These are phyloP conservation scores for Populus simonii DNA, from an alignment of 345 rosid genomes.

Conservation along the genomic window DNA sequence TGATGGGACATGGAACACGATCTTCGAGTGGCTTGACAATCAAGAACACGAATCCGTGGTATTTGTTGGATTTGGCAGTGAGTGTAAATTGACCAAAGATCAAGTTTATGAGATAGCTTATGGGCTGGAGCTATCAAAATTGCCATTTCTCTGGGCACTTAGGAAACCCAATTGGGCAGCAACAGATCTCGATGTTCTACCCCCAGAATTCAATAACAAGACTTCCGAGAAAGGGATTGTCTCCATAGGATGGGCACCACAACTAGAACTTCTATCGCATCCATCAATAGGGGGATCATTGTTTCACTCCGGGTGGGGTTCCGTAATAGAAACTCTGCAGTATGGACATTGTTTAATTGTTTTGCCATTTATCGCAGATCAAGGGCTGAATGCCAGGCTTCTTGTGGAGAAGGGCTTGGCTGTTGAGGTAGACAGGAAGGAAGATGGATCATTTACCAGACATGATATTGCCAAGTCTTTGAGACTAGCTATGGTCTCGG, in stretches of 20 bases:
- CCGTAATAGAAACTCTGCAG: conserved; percentile 18
- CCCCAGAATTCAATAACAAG: not conserved
- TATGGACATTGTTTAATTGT: conserved; percentile 17
- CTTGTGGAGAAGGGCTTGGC: conserved; percentile 27
- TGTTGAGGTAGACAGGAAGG: conserved; percentile 20
- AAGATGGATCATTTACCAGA: conserved; percentile 23
- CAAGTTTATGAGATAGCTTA: conserved; percentile 30
- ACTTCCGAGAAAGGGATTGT: conserved; percentile 3
- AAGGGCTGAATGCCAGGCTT: conserved; percentile 18
- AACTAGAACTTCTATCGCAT: conserved; percentile 15
- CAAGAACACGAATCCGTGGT: conserved; percentile 31
- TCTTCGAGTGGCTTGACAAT: conserved; percentile 13
- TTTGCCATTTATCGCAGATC: conserved; percentile 18
- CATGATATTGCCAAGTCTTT: conserved; percentile 17
- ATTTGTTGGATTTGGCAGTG: conserved; percentile 40
- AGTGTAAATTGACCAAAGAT: conserved; percentile 29
- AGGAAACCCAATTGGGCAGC: conserved; percentile 17
- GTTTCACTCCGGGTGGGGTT: conserved; percentile 26
- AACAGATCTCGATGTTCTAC: conserved; percentile 3
- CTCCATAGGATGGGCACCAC: conserved; percentile 16
- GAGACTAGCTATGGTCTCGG: conserved; percentile 17
- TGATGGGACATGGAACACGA: conserved; percentile 7
- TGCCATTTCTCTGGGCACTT: conserved; percentile 31
- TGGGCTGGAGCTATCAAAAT: conserved; percentile 26
- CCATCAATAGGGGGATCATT: conserved; percentile 19